Conservation (phyloP, 2,329 filamentous ascomycete genomes). For the Fusarium solani-melongenae region DNA sequence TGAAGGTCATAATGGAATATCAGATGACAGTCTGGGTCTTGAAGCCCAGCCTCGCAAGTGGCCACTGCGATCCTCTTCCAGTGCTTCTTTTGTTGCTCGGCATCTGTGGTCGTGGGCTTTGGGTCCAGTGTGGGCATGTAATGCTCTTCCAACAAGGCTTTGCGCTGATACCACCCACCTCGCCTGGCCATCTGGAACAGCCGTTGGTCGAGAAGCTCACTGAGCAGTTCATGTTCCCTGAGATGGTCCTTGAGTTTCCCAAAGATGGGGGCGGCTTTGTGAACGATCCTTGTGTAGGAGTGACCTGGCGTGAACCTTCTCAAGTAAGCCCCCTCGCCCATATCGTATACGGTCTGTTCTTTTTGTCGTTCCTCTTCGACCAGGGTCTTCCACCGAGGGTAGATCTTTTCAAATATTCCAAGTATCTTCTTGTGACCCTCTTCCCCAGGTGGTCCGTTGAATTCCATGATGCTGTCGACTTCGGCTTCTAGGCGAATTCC, state of each 20-base stretch:
- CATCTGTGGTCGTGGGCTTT: conserved; percentile 48
- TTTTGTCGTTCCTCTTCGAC: conserved; percentile 80
- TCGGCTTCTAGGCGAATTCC: conserved; percentile 84
- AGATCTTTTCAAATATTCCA: conserved; percentile 77
- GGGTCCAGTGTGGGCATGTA: conserved; percentile 80
- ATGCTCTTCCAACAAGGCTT: conserved; percentile 92
- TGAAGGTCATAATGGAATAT: conserved; percentile 96
- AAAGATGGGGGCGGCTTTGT: conserved; percentile 84
- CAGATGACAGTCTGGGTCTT: conserved; percentile 89
- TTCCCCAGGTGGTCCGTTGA: conserved; percentile 75
- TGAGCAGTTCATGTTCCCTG: conserved; percentile 79
- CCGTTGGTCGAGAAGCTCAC: conserved; percentile 80
- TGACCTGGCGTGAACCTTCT: conserved; percentile 91
- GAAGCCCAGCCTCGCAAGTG: conserved; percentile 88
- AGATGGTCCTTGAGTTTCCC: conserved; percentile 84
- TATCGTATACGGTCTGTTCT: conserved; percentile 81
- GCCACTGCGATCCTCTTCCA: conserved; percentile 82
- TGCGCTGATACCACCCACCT: conserved; percentile 95
- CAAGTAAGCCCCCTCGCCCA: conserved; percentile 88
- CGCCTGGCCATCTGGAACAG: conserved; percentile 88
- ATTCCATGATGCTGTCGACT: conserved; percentile 85
- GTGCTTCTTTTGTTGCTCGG: conserved; percentile 75
- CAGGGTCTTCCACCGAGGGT: conserved; percentile 82
- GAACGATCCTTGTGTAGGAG: conserved; percentile 91
- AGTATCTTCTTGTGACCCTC: conserved; percentile 75